Conservation (phyloP, 805 yeast genomes). For the Ogataea thermomethanolica region DNA sequence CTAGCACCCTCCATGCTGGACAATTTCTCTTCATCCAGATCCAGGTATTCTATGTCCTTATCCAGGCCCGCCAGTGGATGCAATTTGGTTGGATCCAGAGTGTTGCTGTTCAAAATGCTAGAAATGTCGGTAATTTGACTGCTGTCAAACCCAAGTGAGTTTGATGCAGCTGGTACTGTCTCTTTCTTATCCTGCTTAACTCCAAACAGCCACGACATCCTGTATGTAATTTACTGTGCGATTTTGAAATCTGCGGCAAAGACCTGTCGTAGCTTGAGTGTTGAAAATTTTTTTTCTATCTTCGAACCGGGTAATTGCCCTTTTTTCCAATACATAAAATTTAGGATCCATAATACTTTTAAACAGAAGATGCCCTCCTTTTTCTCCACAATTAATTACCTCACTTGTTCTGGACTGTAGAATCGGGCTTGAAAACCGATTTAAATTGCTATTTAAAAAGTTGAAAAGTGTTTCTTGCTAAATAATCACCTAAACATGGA, state of each 20-base stretch:
- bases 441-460: not conserved
- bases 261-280: conserved; percentile 1
- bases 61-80: conserved; percentile 94
- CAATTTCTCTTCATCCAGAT: conserved; percentile 80
- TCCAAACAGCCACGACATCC: conserved; percentile 53
- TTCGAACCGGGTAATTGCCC: conserved; percentile 9
- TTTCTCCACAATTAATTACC: not conserved
- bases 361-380: not conserved
- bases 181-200: conserved; percentile 23
- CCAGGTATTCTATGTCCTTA: conserved; percentile 83
- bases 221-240: not conserved
- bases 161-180: conserved; percentile 2
- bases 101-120: conserved; percentile 55
- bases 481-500: not conserved
- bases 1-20: conserved; percentile 73
- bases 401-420: not conserved
- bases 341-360: conserved; percentile 3
- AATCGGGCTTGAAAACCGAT: not conserved
- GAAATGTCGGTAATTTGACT: conserved; percentile 57
- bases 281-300: conserved; percentile 4
- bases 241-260: conserved; percentile 3
- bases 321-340: conserved; percentile 3
- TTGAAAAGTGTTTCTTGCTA: not conserved
- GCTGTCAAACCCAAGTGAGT: conserved; percentile 8
- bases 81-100: conserved; percentile 65